A percentile compares a stretch with the other conserved stretches of the same genome.
These are phyloP conservation scores for Lagenidium sp. DNA, from an alignment of 352 stramenopile genomes.

Conservation along the genomic window DNA sequence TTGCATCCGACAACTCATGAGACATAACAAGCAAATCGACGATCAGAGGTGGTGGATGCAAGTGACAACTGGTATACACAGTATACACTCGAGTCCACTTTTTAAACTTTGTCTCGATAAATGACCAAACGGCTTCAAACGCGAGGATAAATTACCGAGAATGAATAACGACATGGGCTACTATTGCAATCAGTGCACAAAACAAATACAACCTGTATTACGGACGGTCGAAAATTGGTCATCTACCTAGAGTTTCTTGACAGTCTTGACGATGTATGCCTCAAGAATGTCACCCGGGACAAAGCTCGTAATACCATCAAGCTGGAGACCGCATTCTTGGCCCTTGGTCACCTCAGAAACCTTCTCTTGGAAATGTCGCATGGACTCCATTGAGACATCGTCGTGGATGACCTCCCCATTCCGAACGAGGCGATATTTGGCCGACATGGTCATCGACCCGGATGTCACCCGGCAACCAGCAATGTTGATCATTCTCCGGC, in stretches of 20 bases:
- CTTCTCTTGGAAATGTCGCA: slow-evolving; percentile 90
- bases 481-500: slow-evolving; percentile 89
- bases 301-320: slow-evolving; percentile 91
- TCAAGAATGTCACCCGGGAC: slow-evolving; percentile 94
- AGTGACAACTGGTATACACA: too few relatives aligned
- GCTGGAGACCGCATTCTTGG: slow-evolving; percentile 97
- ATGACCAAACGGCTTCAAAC: too few relatives aligned
- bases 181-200: too few relatives aligned
- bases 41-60: not conserved
- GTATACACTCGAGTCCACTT: too few relatives aligned
- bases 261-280: slow-evolving; percentile 63
- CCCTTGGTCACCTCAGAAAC: slow-evolving; percentile 89
- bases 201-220: too few relatives aligned
- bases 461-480: slow-evolving; percentile 94
- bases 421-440: slow-evolving; percentile 79
- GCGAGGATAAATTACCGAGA: too few relatives aligned
- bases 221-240: too few relatives aligned
- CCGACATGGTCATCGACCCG: slow-evolving; percentile 86
- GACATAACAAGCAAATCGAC: not conserved
- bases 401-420: slow-evolving; percentile 88
- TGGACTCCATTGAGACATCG: slow-evolving; percentile 77
- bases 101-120: too few relatives aligned
- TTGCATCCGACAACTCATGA: not conserved
- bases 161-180: too few relatives aligned
- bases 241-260: too few relatives aligned